Base-by-base conservation (phyloP, 371 early-diverging fungal species). In the Lichtheimia ramosa region DNA sequence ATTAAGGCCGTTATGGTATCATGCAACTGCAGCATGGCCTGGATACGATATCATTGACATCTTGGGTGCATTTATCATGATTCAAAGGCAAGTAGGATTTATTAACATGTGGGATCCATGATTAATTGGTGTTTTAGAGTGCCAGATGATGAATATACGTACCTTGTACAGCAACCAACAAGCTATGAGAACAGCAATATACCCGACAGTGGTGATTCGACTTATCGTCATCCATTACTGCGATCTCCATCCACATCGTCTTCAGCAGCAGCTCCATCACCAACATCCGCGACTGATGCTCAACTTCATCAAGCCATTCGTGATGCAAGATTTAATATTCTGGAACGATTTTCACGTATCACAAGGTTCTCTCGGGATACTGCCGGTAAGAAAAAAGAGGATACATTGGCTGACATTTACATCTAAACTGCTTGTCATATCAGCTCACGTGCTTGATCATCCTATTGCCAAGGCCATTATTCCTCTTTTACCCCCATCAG, bases 291-390 rank as follows among this genome's bases (percentile, higher is more conserved):
- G 5, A 46, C 46, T 2, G 46, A 46, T 46, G 46, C 14, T 16
- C 18, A 18, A 3, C 41, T 64, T 6, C 23, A 43, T 0, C 28
- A 58, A 41, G 51, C 66, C 5, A 16, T 71, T 18, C 48, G 51
- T 27, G 68, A 73, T 43, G 76, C 88, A 49, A 71, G 81, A 24
- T 95, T 94, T 94, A 86, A 85, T 58, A 83, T 92, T 20, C 71
- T 96, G 24, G 94, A 94, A 64, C 79, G 85, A 39, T 88, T 96
- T 59, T 89, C 96, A 0, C 80, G 84, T 21, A 91, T 96, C 2
- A 93, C 96, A 0, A 82, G 86, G 24, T 83, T 91, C 46, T 88
- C 92, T 24, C 77, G 88, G 40, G 89, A 87, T 53, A 84, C 92
- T 3, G 87, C 90, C 0, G 70, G 84, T 80, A 69, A 42, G 60